Base-by-base conservation (phyloP, 208 protist species). In the Leishmania gerbilli region DNA sequence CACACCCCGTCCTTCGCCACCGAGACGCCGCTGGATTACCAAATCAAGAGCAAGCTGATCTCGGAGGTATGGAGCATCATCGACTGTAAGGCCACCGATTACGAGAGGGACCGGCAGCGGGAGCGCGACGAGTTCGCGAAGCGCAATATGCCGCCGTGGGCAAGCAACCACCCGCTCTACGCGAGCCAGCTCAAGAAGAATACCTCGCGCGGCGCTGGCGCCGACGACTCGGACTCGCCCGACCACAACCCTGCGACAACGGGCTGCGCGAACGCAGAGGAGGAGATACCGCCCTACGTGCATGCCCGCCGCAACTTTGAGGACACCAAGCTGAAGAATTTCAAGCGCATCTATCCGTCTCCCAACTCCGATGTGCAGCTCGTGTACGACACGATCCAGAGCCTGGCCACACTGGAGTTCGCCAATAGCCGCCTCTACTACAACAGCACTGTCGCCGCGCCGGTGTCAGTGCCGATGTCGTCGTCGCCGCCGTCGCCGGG, bases 1-100 rank as follows among this genome's bases (percentile, higher is more conserved):
- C 97, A 99, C 91, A 97, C 96, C 8, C 98, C 98, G 27, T 99
- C 97, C 56, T 93, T 99, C 75, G 91, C 88, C 42, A 97, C 92
- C 27, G 97, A 99, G 85, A 98, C 97, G 34, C 90, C 91, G 45
- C 88, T 99, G 5, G 98, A 99, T 80, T 62, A 91, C 21, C 83
- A 96, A 55, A 97, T 99, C 80, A 99, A 99, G 85, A 89, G 91
- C 62, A 86, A 86, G 40, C 89, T 99, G 45, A 68, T 99, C n/a
- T 81, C 60, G 8, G 94, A 99, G 87, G 90, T 92, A 72, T 95
- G 95, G 91, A 85, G 90, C 74, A 96, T 99, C 72, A 82, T 99
- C 56, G 90, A 97, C 79, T 89, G 97, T 77, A 87, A 88, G 77
- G 75, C 91, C 13, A 89, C 86, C 34, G 95, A 98, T 71, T 86